Conservation (phyloP, 108 stramenopile species). For the Cyclostephanos invisitatus region DNA sequence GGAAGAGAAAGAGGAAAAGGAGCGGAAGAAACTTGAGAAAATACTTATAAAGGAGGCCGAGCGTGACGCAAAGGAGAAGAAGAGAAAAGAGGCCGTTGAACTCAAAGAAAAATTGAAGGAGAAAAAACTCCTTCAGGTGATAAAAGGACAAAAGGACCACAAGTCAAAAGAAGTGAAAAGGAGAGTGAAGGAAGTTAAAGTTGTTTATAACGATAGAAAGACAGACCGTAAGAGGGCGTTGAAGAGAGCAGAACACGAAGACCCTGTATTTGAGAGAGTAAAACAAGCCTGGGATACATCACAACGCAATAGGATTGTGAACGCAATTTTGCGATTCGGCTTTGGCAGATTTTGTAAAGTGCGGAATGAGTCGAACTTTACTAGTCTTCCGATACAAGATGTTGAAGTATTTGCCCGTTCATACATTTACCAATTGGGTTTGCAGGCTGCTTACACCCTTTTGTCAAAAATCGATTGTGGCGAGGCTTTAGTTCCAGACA, state of each 20-base stretch:
- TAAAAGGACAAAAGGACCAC: constrained; percentile 24
- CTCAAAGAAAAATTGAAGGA: constrained; percentile 39
- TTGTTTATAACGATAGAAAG: constrained; percentile 56
- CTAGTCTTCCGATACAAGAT: constrained; percentile 80
- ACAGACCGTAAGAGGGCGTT: constrained; percentile 61
- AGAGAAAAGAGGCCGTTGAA: constrained; percentile 51
- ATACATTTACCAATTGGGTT: constrained; percentile 73
- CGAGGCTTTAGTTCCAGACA: constrained; percentile 24
- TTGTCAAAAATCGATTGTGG: constrained; percentile 44
- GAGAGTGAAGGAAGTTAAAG: constrained; percentile 45
- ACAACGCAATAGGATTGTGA: constrained; percentile 66
- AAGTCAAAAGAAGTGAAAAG: constrained; percentile 41
- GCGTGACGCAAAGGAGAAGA: constrained; percentile 60
- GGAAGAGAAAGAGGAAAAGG: constrained; percentile 78
- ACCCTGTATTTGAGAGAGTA: constrained; percentile 74
- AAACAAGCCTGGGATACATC: constrained; percentile 86
- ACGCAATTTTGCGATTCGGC: constrained; percentile 75
- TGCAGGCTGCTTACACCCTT: constrained; percentile 70
- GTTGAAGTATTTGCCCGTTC: constrained; percentile 74
- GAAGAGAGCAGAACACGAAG: constrained; percentile 67
- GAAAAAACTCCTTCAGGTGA: constrained; percentile 19
- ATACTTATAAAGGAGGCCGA: constrained; percentile 54
- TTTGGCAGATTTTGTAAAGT: constrained; percentile 82
- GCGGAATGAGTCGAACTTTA: constrained; percentile 74
- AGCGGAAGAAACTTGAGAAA: constrained; percentile 62